These are phyloP conservation scores for Kalaharituber pfeilii DNA, from an alignment of 2,329 filamentous ascomycete genomes.

Conservation along the genomic window DNA sequence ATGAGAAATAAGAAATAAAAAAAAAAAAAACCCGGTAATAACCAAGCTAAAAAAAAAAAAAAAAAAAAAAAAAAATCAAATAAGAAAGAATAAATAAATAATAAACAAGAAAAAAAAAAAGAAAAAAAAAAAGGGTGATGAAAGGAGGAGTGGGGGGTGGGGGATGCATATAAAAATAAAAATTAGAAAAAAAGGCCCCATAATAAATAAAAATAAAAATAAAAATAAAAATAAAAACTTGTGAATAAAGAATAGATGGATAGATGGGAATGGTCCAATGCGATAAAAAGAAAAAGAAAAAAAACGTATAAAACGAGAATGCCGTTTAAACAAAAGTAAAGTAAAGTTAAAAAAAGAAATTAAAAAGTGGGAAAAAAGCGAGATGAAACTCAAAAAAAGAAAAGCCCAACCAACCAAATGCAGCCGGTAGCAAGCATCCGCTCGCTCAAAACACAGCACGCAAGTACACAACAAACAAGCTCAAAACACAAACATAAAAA, in stretches of 20 bases:
- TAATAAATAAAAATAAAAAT: neutral
- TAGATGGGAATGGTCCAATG: neutral
- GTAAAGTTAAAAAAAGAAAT: conserved; percentile 2
- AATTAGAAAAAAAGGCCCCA: neutral
- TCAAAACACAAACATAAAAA: no score
- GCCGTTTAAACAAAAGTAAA: neutral
- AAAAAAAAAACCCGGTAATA: conserved; percentile 15
- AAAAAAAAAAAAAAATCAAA: conserved; percentile 10
- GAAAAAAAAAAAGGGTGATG: conserved; percentile 6
- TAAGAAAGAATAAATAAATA: conserved; percentile 5
- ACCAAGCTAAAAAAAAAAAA: conserved; percentile 14
- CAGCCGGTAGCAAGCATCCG: neutral
- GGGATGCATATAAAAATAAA: neutral
- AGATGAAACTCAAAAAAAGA: conserved; percentile 4
- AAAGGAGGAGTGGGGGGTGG: neutral
- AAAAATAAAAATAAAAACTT: conserved; percentile 7
- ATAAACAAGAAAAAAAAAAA: conserved; percentile 7
- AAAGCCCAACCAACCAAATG: neutral
- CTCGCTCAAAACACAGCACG: neutral
- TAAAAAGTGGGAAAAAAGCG: conserved; percentile 9
- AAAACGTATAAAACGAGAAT: conserved; percentile 10
- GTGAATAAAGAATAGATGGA: neutral
- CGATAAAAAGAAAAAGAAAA: neutral
- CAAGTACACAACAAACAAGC: no score
- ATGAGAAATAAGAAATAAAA: conserved; percentile 10